Evolutionary conservation across 371 early-diverging fungal species (phyloP), one percentile per base, ranked within the genome.

Genomic region (Haplosporangium sp.): DNA sequence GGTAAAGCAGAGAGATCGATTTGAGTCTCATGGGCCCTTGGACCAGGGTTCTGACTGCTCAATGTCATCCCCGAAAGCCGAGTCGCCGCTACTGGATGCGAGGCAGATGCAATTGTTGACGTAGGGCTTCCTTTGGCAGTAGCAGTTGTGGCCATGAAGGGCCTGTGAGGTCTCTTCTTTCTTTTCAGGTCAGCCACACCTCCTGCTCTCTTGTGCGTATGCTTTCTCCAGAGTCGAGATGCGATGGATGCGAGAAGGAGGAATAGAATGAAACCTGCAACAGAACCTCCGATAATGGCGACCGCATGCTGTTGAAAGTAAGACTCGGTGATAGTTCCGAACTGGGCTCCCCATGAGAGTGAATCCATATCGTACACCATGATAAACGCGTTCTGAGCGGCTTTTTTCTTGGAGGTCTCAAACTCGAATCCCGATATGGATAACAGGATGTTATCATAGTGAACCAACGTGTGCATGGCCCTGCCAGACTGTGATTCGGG

Each of bases 381-480:
- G 12, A 71, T 16, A 36, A 52, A 67, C 16, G 59, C 63, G 40
- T 67, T 77, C 13, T 20, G 55, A 14, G 77, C 71, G 7, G 62
- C 61, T 23, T 41, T 67, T 20, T 42, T 20, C 23, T 59, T 56
- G 16, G 71, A 41, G 6, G 71, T 63, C 55, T 59, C 51, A 46
- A 69, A 69, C 48, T 75, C 70, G 62, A 66, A 69, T 13, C 75
- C 77, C 10, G 77, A 77, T 11, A 77, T 3, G 10, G 77, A 53
- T 46, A 77, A 16, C 4, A 77, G 21, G 6, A 38, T 54, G 57
- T 60, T 64, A 18, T 71, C 50, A 48, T 21, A 20, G 16, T 36
- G 13, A 23, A 77, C 37, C 41, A 77, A 53, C 1, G 72, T 77
- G 48, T 77, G 77, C 10, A n/a, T 36, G 6, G 77, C 67, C 16